Evolutionary conservation across 2,329 filamentous ascomycete genomes (phyloP).

Genomic region (Sphaerulina musiva): DNA sequence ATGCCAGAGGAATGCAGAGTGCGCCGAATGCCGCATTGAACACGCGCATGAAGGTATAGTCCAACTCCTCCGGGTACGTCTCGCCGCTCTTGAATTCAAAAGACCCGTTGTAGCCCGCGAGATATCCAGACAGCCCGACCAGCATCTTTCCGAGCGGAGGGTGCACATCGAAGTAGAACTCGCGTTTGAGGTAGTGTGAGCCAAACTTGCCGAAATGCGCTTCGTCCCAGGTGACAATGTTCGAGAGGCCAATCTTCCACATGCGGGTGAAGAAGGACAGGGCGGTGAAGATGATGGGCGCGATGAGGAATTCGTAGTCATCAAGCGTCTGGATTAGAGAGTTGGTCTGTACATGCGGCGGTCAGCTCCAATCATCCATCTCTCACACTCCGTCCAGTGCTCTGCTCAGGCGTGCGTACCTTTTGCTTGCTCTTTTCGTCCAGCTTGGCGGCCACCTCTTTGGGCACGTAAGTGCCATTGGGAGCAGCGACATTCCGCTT

Average conservation of each 20-base stretch:
- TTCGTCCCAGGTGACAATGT: slow-evolving; percentile 71
- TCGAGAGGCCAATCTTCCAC: slow-evolving; percentile 61
- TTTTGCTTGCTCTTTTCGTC: slow-evolving; percentile 45
- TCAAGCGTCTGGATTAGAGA: slow-evolving; percentile 58
- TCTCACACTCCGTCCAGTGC: not conserved
- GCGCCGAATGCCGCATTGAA: slow-evolving; percentile 97
- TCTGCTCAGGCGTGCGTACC: slow-evolving; percentile 27
- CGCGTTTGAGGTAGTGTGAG: slow-evolving; percentile 96
- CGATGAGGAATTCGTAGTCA: slow-evolving; percentile 56
- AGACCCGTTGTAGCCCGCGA: slow-evolving; percentile 96
- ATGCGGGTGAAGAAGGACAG: slow-evolving; percentile 60
- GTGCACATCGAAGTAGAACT: slow-evolving; percentile 98
- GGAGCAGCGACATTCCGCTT: slow-evolving; percentile 40
- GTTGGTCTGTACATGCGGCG: slow-evolving; percentile 33
- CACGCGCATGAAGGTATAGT: slow-evolving; percentile 97
- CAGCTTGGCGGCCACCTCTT: slow-evolving; percentile 26
- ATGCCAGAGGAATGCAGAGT: slow-evolving; percentile 84
- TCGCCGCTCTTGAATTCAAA: slow-evolving; percentile 99
- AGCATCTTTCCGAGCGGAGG: slow-evolving; percentile 98
- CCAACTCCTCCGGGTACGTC: slow-evolving; percentile 83
- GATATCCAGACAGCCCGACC: slow-evolving; percentile 88
- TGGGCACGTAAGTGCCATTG: slow-evolving; percentile 30
- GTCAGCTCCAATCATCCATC: slow-evolving; percentile 11
- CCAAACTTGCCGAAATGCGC: slow-evolving; percentile 93
- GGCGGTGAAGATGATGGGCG: slow-evolving; percentile 57